phyloP scores from a whole-genome alignment of 2,329 filamentous ascomycete genomes.

The Sclerotinia nivalis region DNA sequence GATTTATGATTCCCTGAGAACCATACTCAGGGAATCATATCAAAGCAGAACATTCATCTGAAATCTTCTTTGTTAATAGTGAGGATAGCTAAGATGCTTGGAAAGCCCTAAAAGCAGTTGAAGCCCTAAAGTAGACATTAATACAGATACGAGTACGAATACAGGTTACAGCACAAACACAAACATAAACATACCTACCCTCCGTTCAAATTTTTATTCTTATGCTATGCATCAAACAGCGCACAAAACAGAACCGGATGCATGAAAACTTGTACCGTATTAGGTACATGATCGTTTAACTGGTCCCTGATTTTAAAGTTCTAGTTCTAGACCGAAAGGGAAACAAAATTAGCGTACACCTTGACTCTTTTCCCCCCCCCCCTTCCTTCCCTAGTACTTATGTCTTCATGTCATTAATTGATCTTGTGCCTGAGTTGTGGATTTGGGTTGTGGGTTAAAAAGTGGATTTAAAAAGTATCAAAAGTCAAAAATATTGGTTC shows the following conservation, averaged over 20 bases:
- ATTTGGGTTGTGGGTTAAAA: not conserved
- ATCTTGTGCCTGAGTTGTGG: slow-evolving; percentile 13
- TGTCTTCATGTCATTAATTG: not conserved
- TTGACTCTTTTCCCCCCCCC: not conserved
- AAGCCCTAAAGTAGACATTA: not conserved
- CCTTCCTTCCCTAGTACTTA: not conserved
- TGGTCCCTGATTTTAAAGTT: not conserved
- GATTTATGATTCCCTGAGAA: not conserved
- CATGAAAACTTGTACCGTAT: too few species aligned
- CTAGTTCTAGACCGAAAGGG: not conserved
- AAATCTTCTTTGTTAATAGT: not conserved
- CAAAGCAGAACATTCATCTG: not conserved
- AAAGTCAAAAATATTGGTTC: not conserved
- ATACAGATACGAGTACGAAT: not conserved
- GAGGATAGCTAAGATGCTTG: too few species aligned
- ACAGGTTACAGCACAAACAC: too few species aligned
- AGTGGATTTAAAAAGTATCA: not conserved
- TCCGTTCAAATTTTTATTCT: too few species aligned
- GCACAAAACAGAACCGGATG: too few species aligned
- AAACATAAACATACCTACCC: too few species aligned
- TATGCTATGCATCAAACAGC: too few species aligned
- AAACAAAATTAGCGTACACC: slow-evolving; percentile 3
- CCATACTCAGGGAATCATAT: not conserved
- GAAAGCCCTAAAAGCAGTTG: not conserved
- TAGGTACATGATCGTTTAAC: too few species aligned